Conservation (phyloP, 495 filamentous ascomycete genomes). For the Penicillium salamii region DNA sequence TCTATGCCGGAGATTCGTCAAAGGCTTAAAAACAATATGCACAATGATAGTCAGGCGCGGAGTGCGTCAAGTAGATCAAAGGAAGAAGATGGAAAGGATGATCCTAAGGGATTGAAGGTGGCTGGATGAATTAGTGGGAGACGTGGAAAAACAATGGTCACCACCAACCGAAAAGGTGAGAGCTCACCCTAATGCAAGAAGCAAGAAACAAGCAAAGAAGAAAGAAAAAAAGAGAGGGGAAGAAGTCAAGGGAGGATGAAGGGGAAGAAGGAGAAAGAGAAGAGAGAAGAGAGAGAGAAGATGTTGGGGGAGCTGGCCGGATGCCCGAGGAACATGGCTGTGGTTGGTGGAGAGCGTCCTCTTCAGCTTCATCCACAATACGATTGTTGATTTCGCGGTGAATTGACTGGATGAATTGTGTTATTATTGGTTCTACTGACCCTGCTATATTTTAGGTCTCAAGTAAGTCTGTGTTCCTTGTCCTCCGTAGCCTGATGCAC, state of each 20-base stretch:
- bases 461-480: no score
- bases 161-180: slow-evolving; percentile 14
- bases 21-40: slow-evolving; percentile 14
- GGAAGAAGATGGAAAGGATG: slow-evolving; percentile 14
- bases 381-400: slow-evolving; percentile 11
- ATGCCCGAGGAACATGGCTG: slow-evolving; percentile 24
- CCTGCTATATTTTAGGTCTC: background rate
- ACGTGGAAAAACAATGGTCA: slow-evolving; percentile 22
- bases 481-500: no score
- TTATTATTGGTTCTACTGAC: background rate
- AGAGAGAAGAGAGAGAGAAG: slow-evolving; percentile 26
- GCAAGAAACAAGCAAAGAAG: slow-evolving; percentile 16
- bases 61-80: slow-evolving; percentile 20
- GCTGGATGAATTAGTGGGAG: slow-evolving; percentile 43
- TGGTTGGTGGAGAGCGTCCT: slow-evolving; percentile 25
- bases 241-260: slow-evolving; percentile 32
- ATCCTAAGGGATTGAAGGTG: slow-evolving; percentile 57
- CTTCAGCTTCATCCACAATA: slow-evolving; percentile 28
- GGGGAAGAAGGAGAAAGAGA: slow-evolving; percentile 24
- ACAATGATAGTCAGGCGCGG: slow-evolving; percentile 16
- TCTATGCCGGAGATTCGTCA: slow-evolving; percentile 10
- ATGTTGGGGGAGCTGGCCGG: slow-evolving; percentile 24
- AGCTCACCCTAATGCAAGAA: slow-evolving; percentile 4
- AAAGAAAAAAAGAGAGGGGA: slow-evolving; percentile 32
- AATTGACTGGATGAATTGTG: background rate